phyloP scores from a whole-genome alignment of 1,284 basidiomycete species.

The Uromyces viciae-fabae region DNA sequence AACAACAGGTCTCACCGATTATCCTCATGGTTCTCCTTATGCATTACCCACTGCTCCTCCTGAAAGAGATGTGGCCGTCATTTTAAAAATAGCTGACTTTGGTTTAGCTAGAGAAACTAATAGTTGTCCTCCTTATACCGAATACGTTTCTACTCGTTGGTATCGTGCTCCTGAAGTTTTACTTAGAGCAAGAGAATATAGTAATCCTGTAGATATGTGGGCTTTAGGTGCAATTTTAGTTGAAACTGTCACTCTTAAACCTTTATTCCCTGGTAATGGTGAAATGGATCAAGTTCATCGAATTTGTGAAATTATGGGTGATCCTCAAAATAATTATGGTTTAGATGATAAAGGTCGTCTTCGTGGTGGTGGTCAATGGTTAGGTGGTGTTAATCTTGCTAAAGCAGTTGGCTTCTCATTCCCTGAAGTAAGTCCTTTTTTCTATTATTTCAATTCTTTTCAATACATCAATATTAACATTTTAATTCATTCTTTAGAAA shows the following conservation, averaged over 20 bases:
- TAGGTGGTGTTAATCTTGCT: conserved; percentile 77
- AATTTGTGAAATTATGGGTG: conserved; percentile 88
- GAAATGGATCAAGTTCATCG: conserved; percentile 88
- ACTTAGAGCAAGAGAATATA: conserved; percentile 83
- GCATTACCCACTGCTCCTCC: conserved; percentile 53
- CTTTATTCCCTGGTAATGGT: conserved; percentile 93
- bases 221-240: conserved; percentile 97
- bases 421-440: conserved; percentile 65
- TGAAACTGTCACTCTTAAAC: conserved; percentile 89
- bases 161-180: conserved; percentile 98
- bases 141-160: conserved; percentile 98
- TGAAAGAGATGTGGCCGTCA: conserved; percentile 91
- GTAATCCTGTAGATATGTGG: conserved; percentile 98
- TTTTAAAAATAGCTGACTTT: conserved; percentile 98
- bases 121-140: conserved; percentile 89
- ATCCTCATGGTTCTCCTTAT: conserved; percentile 59
- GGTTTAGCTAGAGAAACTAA: conserved; percentile 87
- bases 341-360: conserved; percentile 66
- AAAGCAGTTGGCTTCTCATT: conserved; percentile 81
- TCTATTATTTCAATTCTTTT: conserved; percentile 9
- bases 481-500: conserved; percentile 59
- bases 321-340: conserved; percentile 80
- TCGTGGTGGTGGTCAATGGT: conserved; percentile 84
- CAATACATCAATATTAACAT: neutral
- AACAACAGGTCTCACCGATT: conserved; percentile 94